A percentile compares a stretch with the other conserved stretches of the same genome.
phyloP scores from a whole-genome alignment of 176 grass and related monocot genomes.

The Phyllostachys edulis region DNA sequence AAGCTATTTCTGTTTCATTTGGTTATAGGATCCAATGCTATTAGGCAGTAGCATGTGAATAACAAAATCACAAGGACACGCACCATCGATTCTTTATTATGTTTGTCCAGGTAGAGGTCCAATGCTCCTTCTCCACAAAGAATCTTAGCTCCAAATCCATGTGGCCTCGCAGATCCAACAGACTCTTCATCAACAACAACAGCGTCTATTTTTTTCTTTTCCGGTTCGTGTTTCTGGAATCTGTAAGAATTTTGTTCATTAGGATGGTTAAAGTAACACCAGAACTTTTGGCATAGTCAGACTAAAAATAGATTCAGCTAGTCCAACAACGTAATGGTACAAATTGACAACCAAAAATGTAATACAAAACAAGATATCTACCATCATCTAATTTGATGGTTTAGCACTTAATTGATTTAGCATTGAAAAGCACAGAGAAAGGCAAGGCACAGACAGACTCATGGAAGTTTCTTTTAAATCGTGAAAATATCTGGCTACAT shows the following conservation, averaged over 20 bases:
- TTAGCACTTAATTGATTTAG: not conserved
- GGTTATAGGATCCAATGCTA: not conserved
- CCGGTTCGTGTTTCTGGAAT: slow-evolving; percentile 52
- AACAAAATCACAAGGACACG: not conserved
- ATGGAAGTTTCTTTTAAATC: not conserved
- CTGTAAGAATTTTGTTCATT: slow-evolving; percentile 26
- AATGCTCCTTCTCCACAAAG: slow-evolving; percentile 59
- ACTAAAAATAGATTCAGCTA: not conserved
- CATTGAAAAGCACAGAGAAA: not conserved
- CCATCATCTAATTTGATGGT: not conserved
- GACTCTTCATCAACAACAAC: slow-evolving; percentile 70
- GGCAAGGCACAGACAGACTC: not conserved
- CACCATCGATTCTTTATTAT: slow-evolving; percentile 35
- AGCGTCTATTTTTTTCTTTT: slow-evolving; percentile 62
- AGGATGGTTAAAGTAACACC: not conserved
- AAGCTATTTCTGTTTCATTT: not conserved
- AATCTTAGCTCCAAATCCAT: slow-evolving; percentile 62
- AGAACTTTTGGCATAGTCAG: not conserved
- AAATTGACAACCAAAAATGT: not conserved
- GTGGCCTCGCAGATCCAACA: slow-evolving; percentile 40
- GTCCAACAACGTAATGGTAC: not conserved
- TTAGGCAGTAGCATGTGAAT: not conserved
- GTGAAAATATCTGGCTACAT: not conserved
- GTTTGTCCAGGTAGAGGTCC: slow-evolving; percentile 43
- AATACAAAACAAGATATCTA: not conserved